Evolutionary conservation across 2,329 filamentous ascomycete species (phyloP), one percentile per base, ranked within the genome.

Genomic region (Aspergillus caelatus): DNA sequence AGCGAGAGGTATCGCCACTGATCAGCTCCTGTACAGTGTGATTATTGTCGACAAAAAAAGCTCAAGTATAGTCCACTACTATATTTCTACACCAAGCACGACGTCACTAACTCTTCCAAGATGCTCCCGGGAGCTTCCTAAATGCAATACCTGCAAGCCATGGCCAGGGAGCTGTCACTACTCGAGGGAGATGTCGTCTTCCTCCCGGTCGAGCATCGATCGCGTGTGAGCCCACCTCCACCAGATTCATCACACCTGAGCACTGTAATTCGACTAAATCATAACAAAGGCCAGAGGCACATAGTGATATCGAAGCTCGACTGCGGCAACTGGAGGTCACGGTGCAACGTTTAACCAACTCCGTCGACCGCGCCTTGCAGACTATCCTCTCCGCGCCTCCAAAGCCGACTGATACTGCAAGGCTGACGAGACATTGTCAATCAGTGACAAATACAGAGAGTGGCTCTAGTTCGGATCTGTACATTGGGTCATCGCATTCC

Each of bases 81-180:
- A 19, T 43, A 9, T 30, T 39, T 1, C 26, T 16, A 6, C 7
- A n/a, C 7, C 19, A 10, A 9, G 0, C 1, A 1, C 6, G 1
- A 19, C 39, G 19, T 19, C 1, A 3, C 19, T 41, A 8, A 41
- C 14, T 1, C 6, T 21, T 23, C 1, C 6, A 23, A 67, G 64
- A 56, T 67, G 65, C 5, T 67, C 65, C 4, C 58, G 63, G 8
- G 61, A 67, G 32, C 46, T 64, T 19, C 63, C 65, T 14, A 67
- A 67, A 53, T 67, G 65, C 43, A 60, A 48, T 34, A 57, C 11
- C 39, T 67, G 65, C 57, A 65, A 58, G 28, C 58, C 55, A 26
- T 67, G 65, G 65, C 58, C 65, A 10, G 60, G 65, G 39, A 60
- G 34, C n/a, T 67, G 63, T 55, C 45, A 58, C 14, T 65, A 67